phyloP scores from a whole-genome alignment of 2,329 filamentous ascomycete species.

The Coleophoma cylindrospora region DNA sequence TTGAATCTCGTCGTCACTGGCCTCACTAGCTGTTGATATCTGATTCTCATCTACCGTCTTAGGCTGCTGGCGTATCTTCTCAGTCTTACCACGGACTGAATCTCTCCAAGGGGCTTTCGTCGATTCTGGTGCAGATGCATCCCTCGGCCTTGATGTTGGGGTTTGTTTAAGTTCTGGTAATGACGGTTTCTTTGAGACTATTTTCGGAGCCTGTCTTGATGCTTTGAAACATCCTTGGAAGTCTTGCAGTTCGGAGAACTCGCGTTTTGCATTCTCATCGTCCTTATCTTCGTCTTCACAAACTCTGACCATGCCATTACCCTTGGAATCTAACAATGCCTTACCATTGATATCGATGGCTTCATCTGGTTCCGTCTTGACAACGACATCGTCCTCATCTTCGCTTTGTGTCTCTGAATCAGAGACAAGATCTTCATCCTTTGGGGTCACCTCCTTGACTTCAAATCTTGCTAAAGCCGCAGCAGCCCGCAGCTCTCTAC shows the following conservation, averaged over 20 bases:
- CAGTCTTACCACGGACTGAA: not conserved
- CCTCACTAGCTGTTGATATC: not conserved
- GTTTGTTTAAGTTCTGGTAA: no score
- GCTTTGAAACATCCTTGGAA: conserved; percentile 20
- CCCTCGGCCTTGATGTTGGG: not conserved
- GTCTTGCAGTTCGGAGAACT: conserved; percentile 62
- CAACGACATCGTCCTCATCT: conserved; percentile 41
- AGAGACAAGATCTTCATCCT: conserved; percentile 32
- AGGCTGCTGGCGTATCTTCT: not conserved
- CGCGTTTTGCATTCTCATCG: conserved; percentile 52
- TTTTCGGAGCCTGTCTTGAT: conserved; percentile 6
- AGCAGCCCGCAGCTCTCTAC: conserved; percentile 54
- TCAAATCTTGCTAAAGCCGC: conserved; percentile 56
- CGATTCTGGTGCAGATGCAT: not conserved
- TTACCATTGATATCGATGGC: conserved; percentile 61
- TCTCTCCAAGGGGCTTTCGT: not conserved
- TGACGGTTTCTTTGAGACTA: conserved; percentile 5
- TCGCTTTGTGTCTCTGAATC: conserved; percentile 39
- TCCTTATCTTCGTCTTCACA: conserved; percentile 65
- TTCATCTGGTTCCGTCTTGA: conserved; percentile 40
- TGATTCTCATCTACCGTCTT: not conserved
- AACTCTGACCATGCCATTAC: conserved; percentile 64
- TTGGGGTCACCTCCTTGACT: conserved; percentile 31
- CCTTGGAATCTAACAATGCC: conserved; percentile 60
- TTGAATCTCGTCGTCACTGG: not conserved